These are phyloP conservation scores for Cyclotella cryptica DNA, from an alignment of 108 stramenopile genomes.

Conservation along the genomic window DNA sequence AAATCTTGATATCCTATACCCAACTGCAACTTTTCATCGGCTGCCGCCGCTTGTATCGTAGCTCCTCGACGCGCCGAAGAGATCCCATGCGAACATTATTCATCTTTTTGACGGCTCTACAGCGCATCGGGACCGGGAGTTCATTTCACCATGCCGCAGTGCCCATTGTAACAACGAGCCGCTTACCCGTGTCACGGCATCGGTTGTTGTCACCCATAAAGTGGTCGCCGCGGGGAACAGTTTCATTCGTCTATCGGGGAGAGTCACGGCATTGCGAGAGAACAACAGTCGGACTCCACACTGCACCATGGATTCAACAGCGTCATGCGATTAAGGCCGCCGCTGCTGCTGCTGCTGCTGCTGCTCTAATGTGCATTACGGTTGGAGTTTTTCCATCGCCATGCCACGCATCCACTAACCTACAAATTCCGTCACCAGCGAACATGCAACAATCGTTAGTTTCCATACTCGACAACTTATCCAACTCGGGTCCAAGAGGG, in stretches of 20 bases:
- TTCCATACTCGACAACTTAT: slow-evolving; percentile 19
- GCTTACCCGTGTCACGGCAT: too few relatives aligned
- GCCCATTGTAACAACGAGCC: background rate
- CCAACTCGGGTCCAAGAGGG: slow-evolving; percentile 42
- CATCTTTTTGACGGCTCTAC: background rate
- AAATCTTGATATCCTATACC: too few relatives aligned
- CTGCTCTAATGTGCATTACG: background rate
- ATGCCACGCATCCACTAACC: background rate
- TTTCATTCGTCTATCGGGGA: too few relatives aligned
- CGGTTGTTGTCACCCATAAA: too few relatives aligned
- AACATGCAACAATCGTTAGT: background rate
- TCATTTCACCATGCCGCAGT: background rate
- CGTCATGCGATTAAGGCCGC: background rate
- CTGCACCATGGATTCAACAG: background rate
- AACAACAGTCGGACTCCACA: too few relatives aligned
- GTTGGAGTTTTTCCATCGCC: background rate
- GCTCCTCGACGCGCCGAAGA: background rate
- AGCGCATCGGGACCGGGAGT: background rate
- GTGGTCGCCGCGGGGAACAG: too few relatives aligned
- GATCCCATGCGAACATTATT: background rate
- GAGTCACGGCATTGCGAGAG: too few relatives aligned
- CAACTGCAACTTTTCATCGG: too few relatives aligned
- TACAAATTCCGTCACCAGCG: background rate
- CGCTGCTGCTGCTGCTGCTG: too few relatives aligned
- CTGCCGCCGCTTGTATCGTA: too few relatives aligned